Evolutionary conservation across 192 early-diverging fungal genomes (phyloP), one percentile per base, ranked within the genome.

Genomic region (Gaertneriomyces sp.): DNA sequence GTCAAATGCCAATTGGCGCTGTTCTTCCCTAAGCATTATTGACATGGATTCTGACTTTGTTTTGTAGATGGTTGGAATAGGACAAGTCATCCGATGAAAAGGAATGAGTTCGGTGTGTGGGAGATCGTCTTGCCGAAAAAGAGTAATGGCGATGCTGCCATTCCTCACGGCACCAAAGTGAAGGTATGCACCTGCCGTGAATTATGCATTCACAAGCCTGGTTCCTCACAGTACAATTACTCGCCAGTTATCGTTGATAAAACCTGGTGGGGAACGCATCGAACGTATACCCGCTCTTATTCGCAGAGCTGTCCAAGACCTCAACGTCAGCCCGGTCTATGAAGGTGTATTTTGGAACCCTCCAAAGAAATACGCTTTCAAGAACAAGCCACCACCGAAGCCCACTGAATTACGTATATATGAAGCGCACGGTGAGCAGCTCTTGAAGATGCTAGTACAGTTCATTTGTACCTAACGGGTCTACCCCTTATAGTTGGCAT

Each of bases 311-410:
- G 87, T 84, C 5, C 96, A 98, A 76, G 92, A 96, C 61, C 76
- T 95, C 60, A 69, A 56, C 61, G 82, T 88, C 12, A 90, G 87
- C 70, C 87, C 90, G 6, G 79, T 83, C n/a, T 96, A 96, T 74
- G 93, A 98, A 42, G 89, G 87, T 25, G 84, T 94, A 17, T 98
- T 94, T 78, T 98, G 93, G 92, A 90, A 98, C 74, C 95, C 95
- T 47, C 76, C 81, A 16, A 63, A 89, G 38, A 63, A 72, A 62
- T 96, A 96, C 70, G 60, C 68, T 12, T 91, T 89, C 79, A 92
- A 92, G 70, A 77, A 97, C 85, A 76, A 78, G 70, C 64, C 75
- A 6, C 93, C 91, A 20, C 74, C 81, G 44, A 85, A 83, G 42
- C 89, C 91, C 2, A 73, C 58, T 10, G 74, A 72, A 40, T 73